phyloP scores from a whole-genome alignment of 345 rosid genomes.

The Eucalyptus cloeziana region DNA sequence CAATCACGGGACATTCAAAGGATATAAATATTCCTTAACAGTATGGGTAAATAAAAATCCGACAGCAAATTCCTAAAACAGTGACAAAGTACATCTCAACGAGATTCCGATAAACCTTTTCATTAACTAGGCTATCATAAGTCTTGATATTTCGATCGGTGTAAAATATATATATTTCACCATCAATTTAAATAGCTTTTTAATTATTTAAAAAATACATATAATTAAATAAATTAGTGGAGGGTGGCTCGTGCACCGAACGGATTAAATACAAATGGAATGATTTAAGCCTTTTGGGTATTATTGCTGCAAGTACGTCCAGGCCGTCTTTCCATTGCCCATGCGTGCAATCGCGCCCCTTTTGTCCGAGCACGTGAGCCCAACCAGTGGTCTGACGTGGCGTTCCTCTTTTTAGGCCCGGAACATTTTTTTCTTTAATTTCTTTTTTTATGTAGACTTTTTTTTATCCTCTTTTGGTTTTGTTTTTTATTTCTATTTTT shows the following conservation, averaged over 20 bases:
- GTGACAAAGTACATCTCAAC: not conserved
- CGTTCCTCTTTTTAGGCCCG: not conserved
- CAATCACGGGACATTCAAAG: accelerated
- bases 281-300: not conserved
- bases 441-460: not conserved
- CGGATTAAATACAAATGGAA: not conserved
- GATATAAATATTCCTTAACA: not conserved
- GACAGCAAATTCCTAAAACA: accelerated
- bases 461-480: not conserved
- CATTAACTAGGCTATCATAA: not conserved
- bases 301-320: not conserved
- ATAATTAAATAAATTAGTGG: not conserved
- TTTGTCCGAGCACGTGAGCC: not conserved
- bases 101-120: accelerated
- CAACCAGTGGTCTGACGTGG: not conserved
- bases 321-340: not conserved
- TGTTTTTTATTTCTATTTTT: not conserved
- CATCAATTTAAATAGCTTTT: no score
- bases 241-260: not conserved
- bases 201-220: not conserved
- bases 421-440: not conserved
- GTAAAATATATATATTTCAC: not conserved
- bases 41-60: not conserved
- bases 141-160: not conserved
- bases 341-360: not conserved